Base-by-base conservation (phyloP, 2,329 filamentous ascomycete species). In the Didymella glomerata region DNA sequence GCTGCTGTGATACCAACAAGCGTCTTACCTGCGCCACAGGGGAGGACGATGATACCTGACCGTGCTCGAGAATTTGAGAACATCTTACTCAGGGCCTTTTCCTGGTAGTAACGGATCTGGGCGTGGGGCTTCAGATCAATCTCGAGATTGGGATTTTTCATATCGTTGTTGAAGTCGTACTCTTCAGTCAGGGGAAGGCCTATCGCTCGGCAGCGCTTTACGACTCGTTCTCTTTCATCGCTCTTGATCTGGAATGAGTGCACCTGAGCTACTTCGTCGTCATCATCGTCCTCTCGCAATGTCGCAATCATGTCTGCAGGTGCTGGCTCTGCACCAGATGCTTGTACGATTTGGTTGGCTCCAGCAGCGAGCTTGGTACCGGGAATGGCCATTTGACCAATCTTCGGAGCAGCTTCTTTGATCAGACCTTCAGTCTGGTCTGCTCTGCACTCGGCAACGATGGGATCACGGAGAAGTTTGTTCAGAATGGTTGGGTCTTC, bases 31-130 rank as follows among this genome's bases (percentile, higher is more conserved):
- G 95, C 95, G 67, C 95, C 95, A 76, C 95, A 99, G 18, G 95
- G 95, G 68, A 99, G 79, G 55, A 99, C 95, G 60, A 99, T 99
- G 67, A 99, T 96, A 57, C 95, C 95, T 77, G 93, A 97, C 81
- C 97, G 95, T 14, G 95, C 95, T 78, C 95, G 90, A 48, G 94
- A 94, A 73, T 99, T 99, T 73, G 95, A 94, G 76, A 99, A 99
- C 95, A 99, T 99, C 78, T 99, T 99, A 81, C 92, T 96, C 10
- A 99, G 82, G 66, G 93, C 96, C 80, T 97, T 96, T 77, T 99
- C 95, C 76, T 99, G 95, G 69, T 99, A 99, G 81, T 86, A 89
- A 75, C 94, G 88, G 74, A 98, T 98, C 71, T 94, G 90, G 0
- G 93, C 94, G 56, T 89, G 89, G 0, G 94, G 93, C 68, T 91